Percentiles rank a stretch among this genome's conserved stretches.
Evolutionary conservation across 345 rosid species (phyloP).

Genomic region (Populus alba): DNA sequence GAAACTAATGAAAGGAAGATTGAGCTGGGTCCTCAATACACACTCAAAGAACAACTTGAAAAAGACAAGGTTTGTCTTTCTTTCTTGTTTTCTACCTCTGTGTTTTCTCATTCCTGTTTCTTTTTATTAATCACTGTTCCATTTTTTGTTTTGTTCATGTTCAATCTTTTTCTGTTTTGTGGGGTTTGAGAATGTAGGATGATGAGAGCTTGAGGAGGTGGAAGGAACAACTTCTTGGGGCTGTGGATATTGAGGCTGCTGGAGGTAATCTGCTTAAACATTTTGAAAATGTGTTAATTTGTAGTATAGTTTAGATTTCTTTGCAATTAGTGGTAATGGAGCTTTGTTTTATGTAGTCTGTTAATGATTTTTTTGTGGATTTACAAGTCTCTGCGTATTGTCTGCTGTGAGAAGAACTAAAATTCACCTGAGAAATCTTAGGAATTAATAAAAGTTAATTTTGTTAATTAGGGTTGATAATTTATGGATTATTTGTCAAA

Average conservation of each 20-base stretch:
- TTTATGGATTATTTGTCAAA: background rate
- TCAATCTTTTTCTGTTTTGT: background rate
- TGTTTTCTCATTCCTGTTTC: slow-evolving; percentile 2
- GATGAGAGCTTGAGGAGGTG: slow-evolving; percentile 95
- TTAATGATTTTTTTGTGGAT: background rate
- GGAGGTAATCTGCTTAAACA: slow-evolving; percentile 48
- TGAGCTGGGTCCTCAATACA: slow-evolving; percentile 61
- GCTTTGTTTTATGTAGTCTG: background rate
- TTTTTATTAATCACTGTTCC: background rate
- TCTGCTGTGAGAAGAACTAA: background rate
- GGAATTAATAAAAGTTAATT: background rate
- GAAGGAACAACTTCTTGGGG: slow-evolving; percentile 88
- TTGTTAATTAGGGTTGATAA: background rate
- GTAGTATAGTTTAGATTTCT: background rate
- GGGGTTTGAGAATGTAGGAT: slow-evolving; percentile 41
- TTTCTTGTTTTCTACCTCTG: background rate
- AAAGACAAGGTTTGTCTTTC: slow-evolving; percentile 56
- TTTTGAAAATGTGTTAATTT: background rate
- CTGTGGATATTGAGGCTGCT: slow-evolving; percentile 61
- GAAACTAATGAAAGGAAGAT: slow-evolving; percentile 49
- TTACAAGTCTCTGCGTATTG: background rate
- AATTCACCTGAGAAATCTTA: background rate
- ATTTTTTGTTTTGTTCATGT: background rate
- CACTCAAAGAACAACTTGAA: slow-evolving; percentile 64
- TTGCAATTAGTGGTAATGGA: background rate